Percentiles rank a stretch among this genome's conserved stretches.
phyloP scores from a whole-genome alignment of 768 basidiomycete genomes.

The Coprinopsis strossmayeri region DNA sequence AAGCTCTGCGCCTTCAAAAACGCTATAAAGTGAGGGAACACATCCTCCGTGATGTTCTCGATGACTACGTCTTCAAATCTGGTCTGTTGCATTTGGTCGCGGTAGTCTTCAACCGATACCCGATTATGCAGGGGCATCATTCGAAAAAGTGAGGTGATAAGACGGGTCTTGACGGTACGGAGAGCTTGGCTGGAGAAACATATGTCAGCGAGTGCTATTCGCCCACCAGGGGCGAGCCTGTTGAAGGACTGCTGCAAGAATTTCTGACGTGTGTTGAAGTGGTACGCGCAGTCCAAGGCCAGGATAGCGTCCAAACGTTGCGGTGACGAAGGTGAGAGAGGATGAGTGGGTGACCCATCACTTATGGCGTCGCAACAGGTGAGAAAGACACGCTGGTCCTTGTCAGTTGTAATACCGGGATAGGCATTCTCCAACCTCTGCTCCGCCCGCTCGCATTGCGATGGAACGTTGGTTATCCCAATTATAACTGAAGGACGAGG shows the following conservation, averaged over 20 bases:
- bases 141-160: conserved; percentile 26
- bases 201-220: conserved; percentile 56
- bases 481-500: conserved; percentile 41
- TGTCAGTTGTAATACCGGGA: conserved; percentile 8
- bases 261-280: conserved; percentile 44
- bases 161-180: conserved; percentile 17
- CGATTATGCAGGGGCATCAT: conserved; percentile 46
- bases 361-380: conserved; percentile 47
- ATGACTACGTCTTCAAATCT: conserved; percentile 49
- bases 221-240: conserved; percentile 42
- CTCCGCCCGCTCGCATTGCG: conserved; percentile 41
- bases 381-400: conserved; percentile 30
- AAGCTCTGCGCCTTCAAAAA: conserved; percentile 41
- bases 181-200: conserved; percentile 34
- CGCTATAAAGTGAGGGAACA: conserved; percentile 49
- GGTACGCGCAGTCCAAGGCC: conserved; percentile 66
- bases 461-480: conserved; percentile 51
- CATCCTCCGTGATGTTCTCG: conserved; percentile 50
- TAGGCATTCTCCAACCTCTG: conserved; percentile 30
- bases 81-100: conserved; percentile 24
- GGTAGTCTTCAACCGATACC: conserved; percentile 39
- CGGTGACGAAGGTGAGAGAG: conserved; percentile 31
- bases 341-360: conserved; percentile 26
- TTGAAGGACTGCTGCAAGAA: conserved; percentile 48
- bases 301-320: conserved; percentile 43